These are phyloP conservation scores for Setomelanomma holmii DNA, from an alignment of 2,329 filamentous ascomycete species.

Conservation along the genomic window DNA sequence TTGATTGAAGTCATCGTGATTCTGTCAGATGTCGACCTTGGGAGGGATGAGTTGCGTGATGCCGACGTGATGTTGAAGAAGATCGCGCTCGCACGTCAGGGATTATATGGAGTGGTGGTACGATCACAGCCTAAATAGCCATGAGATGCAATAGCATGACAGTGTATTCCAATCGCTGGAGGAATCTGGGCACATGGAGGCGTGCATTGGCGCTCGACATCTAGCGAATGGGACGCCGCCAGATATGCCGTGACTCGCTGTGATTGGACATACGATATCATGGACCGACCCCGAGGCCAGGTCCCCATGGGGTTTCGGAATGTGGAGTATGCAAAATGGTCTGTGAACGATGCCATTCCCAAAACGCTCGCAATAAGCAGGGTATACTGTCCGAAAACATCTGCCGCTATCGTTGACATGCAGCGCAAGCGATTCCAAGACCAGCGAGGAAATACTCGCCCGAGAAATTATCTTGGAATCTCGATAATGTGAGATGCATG, in stretches of 20 bases:
- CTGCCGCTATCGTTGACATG: not conserved
- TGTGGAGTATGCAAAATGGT: constrained; percentile 16
- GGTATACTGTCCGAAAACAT: not conserved
- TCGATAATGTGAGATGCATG: not conserved
- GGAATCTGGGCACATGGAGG: not conserved
- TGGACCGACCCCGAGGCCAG: constrained; percentile 14
- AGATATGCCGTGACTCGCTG: not conserved
- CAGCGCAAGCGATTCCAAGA: not conserved
- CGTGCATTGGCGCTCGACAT: not conserved
- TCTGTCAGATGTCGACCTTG: not conserved
- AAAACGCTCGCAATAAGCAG: constrained; percentile 10
- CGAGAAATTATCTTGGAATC: too few relatives aligned
- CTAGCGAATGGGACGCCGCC: constrained; percentile 5
- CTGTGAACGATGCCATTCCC: constrained; percentile 1
- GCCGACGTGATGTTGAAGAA: not conserved
- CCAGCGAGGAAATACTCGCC: too few relatives aligned
- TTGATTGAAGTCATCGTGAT: constrained; percentile 42
- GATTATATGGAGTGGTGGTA: not conserved
- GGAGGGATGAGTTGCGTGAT: not conserved
- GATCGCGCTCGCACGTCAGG: too few relatives aligned
- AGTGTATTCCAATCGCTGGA: not conserved
- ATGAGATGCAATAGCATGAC: not conserved
- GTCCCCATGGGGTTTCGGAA: constrained; percentile 23
- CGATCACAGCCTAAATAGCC: constrained; percentile 4
- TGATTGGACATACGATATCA: constrained; percentile 5